Evolutionary conservation across 805 yeast genomes (phyloP).

Genomic region (Candida nanaspora): DNA sequence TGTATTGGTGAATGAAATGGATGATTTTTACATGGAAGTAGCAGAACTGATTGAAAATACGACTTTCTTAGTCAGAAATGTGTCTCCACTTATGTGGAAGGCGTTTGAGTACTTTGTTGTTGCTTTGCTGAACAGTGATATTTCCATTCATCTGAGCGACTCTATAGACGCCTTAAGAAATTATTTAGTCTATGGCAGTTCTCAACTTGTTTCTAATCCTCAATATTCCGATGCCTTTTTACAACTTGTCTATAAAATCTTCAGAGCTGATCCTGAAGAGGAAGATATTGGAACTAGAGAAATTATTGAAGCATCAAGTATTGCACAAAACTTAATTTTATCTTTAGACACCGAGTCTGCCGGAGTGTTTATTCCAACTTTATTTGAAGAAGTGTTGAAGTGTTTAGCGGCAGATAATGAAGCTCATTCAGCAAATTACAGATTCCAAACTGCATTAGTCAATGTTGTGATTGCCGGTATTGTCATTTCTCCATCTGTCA

Average conservation of each 20-base stretch:
- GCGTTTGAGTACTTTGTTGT: conserved; percentile 45
- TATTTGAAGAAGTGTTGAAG: conserved; percentile 38
- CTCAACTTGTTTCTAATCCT: conserved; percentile 39
- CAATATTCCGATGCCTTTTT: conserved; percentile 41
- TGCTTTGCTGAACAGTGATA: conserved; percentile 34
- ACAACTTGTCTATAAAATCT: conserved; percentile 39
- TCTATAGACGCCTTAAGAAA: conserved; percentile 67
- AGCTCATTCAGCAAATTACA: conserved; percentile 15
- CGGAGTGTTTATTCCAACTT: conserved; percentile 35
- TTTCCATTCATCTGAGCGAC: conserved; percentile 68
- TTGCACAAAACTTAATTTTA: conserved; percentile 58
- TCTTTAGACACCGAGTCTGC: conserved; percentile 41
- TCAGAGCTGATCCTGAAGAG: conserved; percentile 23
- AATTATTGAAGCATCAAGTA: conserved; percentile 48
- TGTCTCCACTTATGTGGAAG: conserved; percentile 72
- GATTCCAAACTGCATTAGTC: conserved; percentile 41
- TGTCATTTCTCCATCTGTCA: conserved; percentile 47
- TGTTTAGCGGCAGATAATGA: conserved; percentile 28
- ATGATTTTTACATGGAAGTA: conserved; percentile 77
- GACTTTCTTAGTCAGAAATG: conserved; percentile 51
- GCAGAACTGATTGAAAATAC: conserved; percentile 76
- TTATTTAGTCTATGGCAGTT: conserved; percentile 52
- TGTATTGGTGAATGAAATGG: conserved; percentile 57
- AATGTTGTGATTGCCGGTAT: conserved; percentile 62
- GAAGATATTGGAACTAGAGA: conserved; percentile 54